Evolutionary conservation across 2,329 filamentous ascomycete genomes (phyloP).

Genomic region (Teratosphaeria zuluensis): DNA sequence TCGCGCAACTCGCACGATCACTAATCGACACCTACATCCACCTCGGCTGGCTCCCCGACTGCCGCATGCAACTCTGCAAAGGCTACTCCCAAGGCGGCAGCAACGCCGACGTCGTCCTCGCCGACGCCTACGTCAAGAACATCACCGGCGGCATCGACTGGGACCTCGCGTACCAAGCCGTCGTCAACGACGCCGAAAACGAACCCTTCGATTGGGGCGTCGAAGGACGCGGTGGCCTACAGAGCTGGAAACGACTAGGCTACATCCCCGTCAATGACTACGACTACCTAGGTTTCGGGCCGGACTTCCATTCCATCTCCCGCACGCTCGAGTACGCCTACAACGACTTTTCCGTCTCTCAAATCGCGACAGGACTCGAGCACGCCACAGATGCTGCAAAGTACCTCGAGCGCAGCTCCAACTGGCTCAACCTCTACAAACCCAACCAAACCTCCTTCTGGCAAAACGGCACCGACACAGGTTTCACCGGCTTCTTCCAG

Average conservation of each 20-base stretch:
- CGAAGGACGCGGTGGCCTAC: slow-evolving; percentile 56
- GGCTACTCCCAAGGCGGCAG: slow-evolving; percentile 59
- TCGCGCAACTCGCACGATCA: slow-evolving; percentile 57
- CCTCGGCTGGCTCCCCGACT: slow-evolving; percentile 61
- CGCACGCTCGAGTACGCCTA: slow-evolving; percentile 57
- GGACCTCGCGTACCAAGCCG: slow-evolving; percentile 50
- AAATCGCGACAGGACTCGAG: slow-evolving; percentile 51
- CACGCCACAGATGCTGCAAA: slow-evolving; percentile 41
- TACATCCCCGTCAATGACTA: slow-evolving; percentile 49
- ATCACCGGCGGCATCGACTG: slow-evolving; percentile 54
- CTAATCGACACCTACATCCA: slow-evolving; percentile 57
- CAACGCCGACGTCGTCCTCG: slow-evolving; percentile 58
- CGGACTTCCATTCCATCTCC: slow-evolving; percentile 50
- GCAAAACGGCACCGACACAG: slow-evolving; percentile 34
- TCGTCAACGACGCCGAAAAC: slow-evolving; percentile 56
- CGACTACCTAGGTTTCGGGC: background rate
- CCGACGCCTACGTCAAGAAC: slow-evolving; percentile 62
- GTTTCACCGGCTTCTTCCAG: slow-evolving; percentile 48
- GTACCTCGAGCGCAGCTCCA: slow-evolving; percentile 53
- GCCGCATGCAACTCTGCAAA: slow-evolving; percentile 58
- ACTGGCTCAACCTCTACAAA: slow-evolving; percentile 67
- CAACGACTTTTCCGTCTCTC: slow-evolving; percentile 58
- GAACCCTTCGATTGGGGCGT: slow-evolving; percentile 51
- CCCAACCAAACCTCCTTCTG: slow-evolving; percentile 40
- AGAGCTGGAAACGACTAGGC: slow-evolving; percentile 55